These are phyloP conservation scores for Coleophoma cylindrospora DNA, from an alignment of 2,329 filamentous ascomycete genomes.

Conservation along the genomic window DNA sequence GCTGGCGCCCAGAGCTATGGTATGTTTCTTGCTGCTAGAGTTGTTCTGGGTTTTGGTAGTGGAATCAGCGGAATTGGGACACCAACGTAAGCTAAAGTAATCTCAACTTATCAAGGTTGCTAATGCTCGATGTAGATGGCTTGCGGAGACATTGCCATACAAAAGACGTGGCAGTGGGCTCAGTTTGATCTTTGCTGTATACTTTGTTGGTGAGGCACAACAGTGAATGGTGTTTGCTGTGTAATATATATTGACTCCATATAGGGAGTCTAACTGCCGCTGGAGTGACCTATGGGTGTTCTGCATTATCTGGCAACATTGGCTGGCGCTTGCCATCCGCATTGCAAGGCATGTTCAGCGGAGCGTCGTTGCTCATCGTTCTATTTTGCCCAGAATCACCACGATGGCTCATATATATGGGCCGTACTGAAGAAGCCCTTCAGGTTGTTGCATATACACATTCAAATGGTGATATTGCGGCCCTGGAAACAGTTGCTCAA, in stretches of 20 bases:
- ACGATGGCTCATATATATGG: neutral
- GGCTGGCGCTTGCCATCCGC: neutral
- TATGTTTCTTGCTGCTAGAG: neutral
- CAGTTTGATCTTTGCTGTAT: neutral
- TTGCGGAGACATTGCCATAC: neutral
- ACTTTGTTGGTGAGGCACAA: neutral
- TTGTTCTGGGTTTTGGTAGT: neutral
- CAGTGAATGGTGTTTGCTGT: neutral
- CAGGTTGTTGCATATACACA: neutral
- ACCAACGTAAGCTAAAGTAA: neutral
- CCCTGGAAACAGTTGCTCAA: neutral
- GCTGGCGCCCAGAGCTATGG: neutral
- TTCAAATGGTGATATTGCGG: neutral
- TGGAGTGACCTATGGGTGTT: neutral
- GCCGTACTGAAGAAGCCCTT: neutral
- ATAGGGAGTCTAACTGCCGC: neutral
- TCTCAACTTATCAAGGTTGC: neutral
- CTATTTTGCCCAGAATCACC: neutral
- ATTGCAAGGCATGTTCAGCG: neutral
- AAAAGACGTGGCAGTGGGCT: neutral
- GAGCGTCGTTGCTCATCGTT: neutral
- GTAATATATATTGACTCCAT: too few relatives aligned
- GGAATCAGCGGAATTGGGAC: too few relatives aligned
- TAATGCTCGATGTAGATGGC: too few relatives aligned
- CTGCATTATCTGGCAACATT: neutral